Conservation (phyloP, 805 yeast species). For the Torulaspora indica region DNA sequence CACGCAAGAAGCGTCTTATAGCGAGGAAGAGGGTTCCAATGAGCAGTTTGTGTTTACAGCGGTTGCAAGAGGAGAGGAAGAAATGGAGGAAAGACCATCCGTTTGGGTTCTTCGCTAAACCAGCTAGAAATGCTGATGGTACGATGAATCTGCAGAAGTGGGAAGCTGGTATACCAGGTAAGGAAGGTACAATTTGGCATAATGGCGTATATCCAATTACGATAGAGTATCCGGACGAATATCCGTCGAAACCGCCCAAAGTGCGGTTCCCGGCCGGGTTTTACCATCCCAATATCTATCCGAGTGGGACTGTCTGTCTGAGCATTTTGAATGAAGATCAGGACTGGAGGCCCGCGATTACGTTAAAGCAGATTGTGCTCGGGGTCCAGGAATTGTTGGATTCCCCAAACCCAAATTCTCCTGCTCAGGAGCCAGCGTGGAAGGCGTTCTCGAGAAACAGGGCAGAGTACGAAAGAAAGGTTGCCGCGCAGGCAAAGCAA, state of each 20-base stretch:
- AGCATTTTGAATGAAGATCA: slow-evolving; percentile 90
- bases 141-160: slow-evolving; percentile 77
- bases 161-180: slow-evolving; percentile 97
- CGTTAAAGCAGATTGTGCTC: slow-evolving; percentile 78
- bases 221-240: slow-evolving; percentile 79
- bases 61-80: slow-evolving; percentile 93
- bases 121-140: slow-evolving; percentile 75
- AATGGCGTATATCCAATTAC: slow-evolving; percentile 86
- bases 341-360: slow-evolving; percentile 97
- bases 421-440: slow-evolving; percentile 98
- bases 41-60: slow-evolving; percentile 63
- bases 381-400: slow-evolving; percentile 91
- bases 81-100: slow-evolving; percentile 99
- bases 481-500: slow-evolving; percentile 71
- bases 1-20: not conserved
- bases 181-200: slow-evolving; percentile 78
- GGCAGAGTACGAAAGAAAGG: slow-evolving; percentile 66
- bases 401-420: slow-evolving; percentile 89
- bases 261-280: slow-evolving; percentile 84
- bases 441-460: slow-evolving; percentile 71
- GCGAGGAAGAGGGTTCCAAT: slow-evolving; percentile 18
- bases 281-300: slow-evolving; percentile 96
- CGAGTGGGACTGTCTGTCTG: slow-evolving; percentile 93
- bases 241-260: slow-evolving; percentile 95
- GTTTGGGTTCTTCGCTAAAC: slow-evolving; percentile 93